Evolutionary conservation across 164 flowering plant genomes (phyloP).

Genomic region (Vitis rupestris): DNA sequence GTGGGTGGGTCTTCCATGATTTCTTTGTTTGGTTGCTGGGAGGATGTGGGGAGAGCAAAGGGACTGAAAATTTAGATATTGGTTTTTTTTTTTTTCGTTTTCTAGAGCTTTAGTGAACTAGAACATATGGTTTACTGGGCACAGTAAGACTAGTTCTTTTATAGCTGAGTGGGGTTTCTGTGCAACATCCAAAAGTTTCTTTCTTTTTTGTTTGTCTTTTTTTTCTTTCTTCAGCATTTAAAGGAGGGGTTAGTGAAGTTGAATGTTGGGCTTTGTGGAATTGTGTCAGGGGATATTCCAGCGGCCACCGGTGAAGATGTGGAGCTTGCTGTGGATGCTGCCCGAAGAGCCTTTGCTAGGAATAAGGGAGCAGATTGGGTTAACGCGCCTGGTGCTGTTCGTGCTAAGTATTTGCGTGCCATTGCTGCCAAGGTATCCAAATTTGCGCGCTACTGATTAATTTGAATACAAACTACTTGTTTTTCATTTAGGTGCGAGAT

Average conservation of each 20-base stretch:
- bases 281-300: conserved; percentile 73
- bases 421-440: conserved; percentile 84
- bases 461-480: not conserved
- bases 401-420: conserved; percentile 87
- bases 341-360: conserved; percentile 61
- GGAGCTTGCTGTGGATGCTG: conserved; percentile 83
- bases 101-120: no score
- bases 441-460: not conserved
- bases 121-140: no score
- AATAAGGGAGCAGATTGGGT: conserved; percentile 79
- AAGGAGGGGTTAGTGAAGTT: not conserved
- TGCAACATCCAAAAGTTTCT: no score
- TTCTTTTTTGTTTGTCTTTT: not conserved
- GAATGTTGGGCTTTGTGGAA: not conserved
- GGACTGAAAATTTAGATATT: no score
- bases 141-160: no score
- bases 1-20: no score
- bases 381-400: conserved; percentile 74
- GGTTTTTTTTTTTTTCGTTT: no score
- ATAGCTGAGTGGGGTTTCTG: no score
- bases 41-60: not conserved
- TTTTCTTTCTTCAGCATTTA: not conserved
- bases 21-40: not conserved
- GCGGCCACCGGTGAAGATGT: conserved; percentile 93
- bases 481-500: not conserved